Base-by-base conservation (phyloP, 495 filamentous ascomycete genomes). In the Echria macrotheca region DNA sequence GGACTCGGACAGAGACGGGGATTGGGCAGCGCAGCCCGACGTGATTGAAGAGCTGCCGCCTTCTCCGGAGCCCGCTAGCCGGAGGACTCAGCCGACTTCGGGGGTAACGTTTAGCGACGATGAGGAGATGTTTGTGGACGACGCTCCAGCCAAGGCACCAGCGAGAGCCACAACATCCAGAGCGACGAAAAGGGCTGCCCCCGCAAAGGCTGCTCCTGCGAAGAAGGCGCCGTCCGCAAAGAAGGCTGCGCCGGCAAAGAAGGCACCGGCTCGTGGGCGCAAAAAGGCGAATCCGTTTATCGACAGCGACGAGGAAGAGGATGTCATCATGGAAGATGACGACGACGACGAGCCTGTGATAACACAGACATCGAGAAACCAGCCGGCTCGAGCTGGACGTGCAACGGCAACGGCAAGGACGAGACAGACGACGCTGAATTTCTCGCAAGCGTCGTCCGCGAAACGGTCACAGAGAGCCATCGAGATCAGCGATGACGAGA, bases 1-100 rank as follows among this genome's bases (percentile, higher is more conserved):
- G 91, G 87, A 96, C 60, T 82, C 77, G 3, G 91, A 97, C 51
- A 63, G 87, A 28, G 83, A 96, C 45, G 93, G 94, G 28, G 65
- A 72, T 24, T 97, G 93, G 93, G 81, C 80, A 35, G 85, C 93
- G 49, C 80, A 89, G 47, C 81, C 85, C 0, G 81, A 80, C 0
- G 87, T 87, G 9, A 67, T 85, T 39, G 77, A 78, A 9, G 69
- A 43, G 61, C 67, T 53, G 64, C 71, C 12, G 64, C 60, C 32
- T 2, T 50, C 26, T 66, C 69, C 45, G 68, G 79, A 54, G 72
- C 75, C 15, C 66, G 71, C 50, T 11, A 61, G 59, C 18, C 67
- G 54, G 10, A 69, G 58, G 29, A 66, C 47, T 49, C 44, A 37
- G 15, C 49, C 55, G 8, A 39, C 53, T 8, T 47, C 55, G 38